These are phyloP conservation scores for Nicotiana otophora DNA, from an alignment of 257 asterid species.

Conservation along the genomic window DNA sequence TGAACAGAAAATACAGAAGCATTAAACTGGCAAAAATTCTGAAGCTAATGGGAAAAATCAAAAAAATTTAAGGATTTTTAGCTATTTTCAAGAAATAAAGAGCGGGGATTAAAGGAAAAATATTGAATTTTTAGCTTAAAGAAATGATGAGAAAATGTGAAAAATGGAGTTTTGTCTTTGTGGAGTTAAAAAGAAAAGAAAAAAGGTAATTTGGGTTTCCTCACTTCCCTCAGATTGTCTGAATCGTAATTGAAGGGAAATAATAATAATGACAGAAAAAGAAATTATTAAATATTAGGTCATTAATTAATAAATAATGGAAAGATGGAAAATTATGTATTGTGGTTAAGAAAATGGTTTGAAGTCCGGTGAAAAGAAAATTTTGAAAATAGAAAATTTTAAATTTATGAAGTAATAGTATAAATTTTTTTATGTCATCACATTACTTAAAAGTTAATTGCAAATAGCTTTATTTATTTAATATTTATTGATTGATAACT, in stretches of 20 bases:
- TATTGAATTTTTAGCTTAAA: slow-evolving; percentile 26
- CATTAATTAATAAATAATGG: slow-evolving; percentile 46
- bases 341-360: slow-evolving; percentile 81
- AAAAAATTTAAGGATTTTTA: neutral
- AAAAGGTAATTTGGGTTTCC: slow-evolving; percentile 42
- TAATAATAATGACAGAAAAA: slow-evolving; percentile 9
- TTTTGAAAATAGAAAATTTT: no score
- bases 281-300: slow-evolving; percentile 22
- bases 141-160: slow-evolving; percentile 32
- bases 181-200: slow-evolving; percentile 24
- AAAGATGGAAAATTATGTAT: slow-evolving; percentile 56
- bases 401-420: no score
- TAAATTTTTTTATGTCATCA: no score
- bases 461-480: no score
- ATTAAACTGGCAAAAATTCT: slow-evolving; percentile 22
- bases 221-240: slow-evolving; percentile 43
- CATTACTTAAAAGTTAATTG: no score
- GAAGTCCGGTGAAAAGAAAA: slow-evolving; percentile 58
- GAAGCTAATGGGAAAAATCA: neutral
- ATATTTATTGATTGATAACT: no score
- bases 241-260: slow-evolving; percentile 27
- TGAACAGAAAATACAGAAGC: slow-evolving; percentile 6
- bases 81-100: slow-evolving; percentile 24
- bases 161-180: slow-evolving; percentile 16
- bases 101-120: slow-evolving; percentile 8